Base-by-base conservation (phyloP, 257 asterid species). In the Knoxia roxburghii region DNA sequence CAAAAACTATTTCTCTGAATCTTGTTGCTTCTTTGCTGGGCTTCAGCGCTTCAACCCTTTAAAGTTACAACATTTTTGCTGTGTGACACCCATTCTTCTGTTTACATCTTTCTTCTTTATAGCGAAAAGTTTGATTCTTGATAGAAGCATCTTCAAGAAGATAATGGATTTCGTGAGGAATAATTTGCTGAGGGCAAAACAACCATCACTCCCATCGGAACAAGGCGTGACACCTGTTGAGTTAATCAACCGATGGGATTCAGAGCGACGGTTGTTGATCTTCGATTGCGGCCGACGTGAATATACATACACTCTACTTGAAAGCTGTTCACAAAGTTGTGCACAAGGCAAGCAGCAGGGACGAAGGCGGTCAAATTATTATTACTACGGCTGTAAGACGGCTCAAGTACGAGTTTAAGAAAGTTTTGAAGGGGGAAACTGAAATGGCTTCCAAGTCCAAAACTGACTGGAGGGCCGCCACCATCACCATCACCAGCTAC, bases 271-370 rank as follows among this genome's bases (percentile, higher is more conserved):
- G 2, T 18, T 39, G 4, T 33, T 78, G 52, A 65, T 74, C 67
- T 74, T 74, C 54, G 74, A 78, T 55, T 18, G 26, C 35, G 79
- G 69, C 54, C 74, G 61, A 4, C 3, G 14, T 21, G 77, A 67
- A 51, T n/a, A 69, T 71, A n/a, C n/a, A n/a, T 43, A 58, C 23
- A 26, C 63, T 62, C 0, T 78, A 78, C 66, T 57, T 78, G 21
- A 48, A 62, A 48, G 82, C 82, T 1, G 76, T 78, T 33, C 65
- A 57, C 41, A 74, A 71, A 67, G 65, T n/a, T n/a, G n/a, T 78
- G 45, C 72, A 46, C 59, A 68, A 61, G 26, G 71, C 75, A 21
- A 12, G 67, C n/a, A n/a, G 58, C 0, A 59, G 11, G 23, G 53
- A 68, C 41, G 69, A 64, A 59, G 32, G 61, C 76, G 13, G 20